phyloP scores from a whole-genome alignment of 768 basidiomycete species.

The Rhizopogon vulgaris region DNA sequence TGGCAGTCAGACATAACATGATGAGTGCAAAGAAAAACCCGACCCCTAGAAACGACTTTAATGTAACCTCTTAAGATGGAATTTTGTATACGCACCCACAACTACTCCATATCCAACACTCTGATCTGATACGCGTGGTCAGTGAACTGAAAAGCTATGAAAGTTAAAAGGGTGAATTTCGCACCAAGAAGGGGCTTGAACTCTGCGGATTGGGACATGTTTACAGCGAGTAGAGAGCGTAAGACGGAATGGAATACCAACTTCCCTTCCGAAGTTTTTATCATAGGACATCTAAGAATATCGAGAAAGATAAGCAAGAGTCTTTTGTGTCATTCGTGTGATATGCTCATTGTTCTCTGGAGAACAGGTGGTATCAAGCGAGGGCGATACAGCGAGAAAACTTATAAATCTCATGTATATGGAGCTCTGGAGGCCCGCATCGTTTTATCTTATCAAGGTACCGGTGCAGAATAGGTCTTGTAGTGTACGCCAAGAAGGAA shows the following conservation, averaged over 20 bases:
- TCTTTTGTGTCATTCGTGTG: neutral
- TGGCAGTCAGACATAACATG: constrained; percentile 27
- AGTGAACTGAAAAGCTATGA: neutral
- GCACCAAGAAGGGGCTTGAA: constrained; percentile 36
- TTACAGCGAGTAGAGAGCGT: no score
- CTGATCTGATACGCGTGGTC: constrained; percentile 11
- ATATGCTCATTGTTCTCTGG: neutral
- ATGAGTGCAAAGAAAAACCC: constrained; percentile 31
- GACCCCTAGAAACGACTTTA: constrained; percentile 16
- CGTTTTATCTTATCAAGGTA: neutral
- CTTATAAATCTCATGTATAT: neutral
- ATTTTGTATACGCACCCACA: constrained; percentile 18
- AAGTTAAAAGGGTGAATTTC: neutral
- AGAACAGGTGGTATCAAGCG: neutral
- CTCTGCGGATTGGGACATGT: constrained; percentile 17
- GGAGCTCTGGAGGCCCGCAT: neutral
- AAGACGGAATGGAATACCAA: neutral
- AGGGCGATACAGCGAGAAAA: neutral
- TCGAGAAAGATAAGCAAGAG: neutral
- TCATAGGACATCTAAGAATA: neutral
- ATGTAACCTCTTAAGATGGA: neutral
- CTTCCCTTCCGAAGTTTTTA: neutral
- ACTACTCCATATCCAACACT: constrained; percentile 31
- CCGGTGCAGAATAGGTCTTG: neutral
- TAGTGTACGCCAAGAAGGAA: neutral